These are phyloP conservation scores for Nemania diffusa DNA, from an alignment of 2,329 filamentous ascomycete genomes.

Conservation along the genomic window DNA sequence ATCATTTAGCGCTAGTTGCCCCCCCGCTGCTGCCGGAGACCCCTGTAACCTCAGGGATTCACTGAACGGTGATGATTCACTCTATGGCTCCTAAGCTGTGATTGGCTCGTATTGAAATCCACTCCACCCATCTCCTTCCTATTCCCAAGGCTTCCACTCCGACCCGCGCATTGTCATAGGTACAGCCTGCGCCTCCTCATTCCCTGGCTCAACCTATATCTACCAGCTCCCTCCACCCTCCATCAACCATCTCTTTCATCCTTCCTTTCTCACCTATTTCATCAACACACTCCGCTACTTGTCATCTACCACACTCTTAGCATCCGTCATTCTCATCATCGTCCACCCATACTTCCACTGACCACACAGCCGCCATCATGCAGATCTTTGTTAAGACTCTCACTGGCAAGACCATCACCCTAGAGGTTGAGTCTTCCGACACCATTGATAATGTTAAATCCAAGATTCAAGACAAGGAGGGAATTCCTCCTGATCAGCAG, in stretches of 20 bases:
- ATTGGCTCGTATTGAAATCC: constrained; percentile 38
- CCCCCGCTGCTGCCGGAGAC: constrained; percentile 11
- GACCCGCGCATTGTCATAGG: constrained; percentile 32
- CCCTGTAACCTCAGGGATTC: constrained; percentile 14
- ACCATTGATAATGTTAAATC: constrained; percentile 89
- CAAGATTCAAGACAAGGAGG: constrained; percentile 93
- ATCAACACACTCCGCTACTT: constrained; percentile 10
- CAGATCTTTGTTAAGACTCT: constrained; percentile 99
- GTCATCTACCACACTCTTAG: constrained; percentile 20
- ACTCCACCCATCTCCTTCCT: constrained; percentile 37
- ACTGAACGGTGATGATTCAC: constrained; percentile 46
- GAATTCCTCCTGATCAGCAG: constrained; percentile 86
- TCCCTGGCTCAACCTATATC: constrained; percentile 32
- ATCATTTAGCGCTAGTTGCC: constrained; percentile 26
- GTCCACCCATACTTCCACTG: constrained; percentile 30
- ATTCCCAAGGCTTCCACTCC: constrained; percentile 49
- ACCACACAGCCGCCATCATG: constrained; percentile 67
- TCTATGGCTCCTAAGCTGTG: constrained; percentile 20
- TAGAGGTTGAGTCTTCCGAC: constrained; percentile 80
- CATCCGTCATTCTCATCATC: constrained; percentile 34
- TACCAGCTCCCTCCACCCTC: constrained; percentile 26
- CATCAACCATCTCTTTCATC: constrained; percentile 14
- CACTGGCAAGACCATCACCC: constrained; percentile 89
- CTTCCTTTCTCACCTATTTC: constrained; percentile 30
- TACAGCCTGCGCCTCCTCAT: constrained; percentile 45